Conservation (phyloP, 2,329 filamentous ascomycete species). For the Eurotiales sp. region DNA sequence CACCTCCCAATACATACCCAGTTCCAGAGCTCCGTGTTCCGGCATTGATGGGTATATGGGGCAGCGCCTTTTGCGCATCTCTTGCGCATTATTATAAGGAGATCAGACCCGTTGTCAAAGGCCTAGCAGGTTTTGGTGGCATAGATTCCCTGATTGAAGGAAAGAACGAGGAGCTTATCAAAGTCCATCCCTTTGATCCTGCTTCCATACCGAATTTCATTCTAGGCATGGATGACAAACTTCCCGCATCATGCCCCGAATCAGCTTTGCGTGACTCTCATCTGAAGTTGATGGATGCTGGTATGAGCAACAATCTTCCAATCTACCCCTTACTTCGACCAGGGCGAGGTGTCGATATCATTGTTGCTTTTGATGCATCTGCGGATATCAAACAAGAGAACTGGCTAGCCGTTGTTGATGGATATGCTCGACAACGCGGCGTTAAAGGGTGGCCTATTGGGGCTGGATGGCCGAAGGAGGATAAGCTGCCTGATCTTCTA, state of each 20-base stretch:
- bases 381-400: constrained; percentile 92
- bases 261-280: constrained; percentile 69
- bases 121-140: constrained; percentile 68
- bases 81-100: constrained; percentile 95
- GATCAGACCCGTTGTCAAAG: constrained; percentile 74
- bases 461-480: constrained; percentile 79
- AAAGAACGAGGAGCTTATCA: constrained; percentile 77
- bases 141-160: constrained; percentile 81
- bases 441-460: constrained; percentile 94
- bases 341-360: constrained; percentile 80
- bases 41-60: constrained; percentile 88
- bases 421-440: constrained; percentile 83
- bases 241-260: constrained; percentile 73
- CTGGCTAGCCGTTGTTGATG: constrained; percentile 89
- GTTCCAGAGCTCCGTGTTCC: constrained; percentile 82
- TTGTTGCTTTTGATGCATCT: constrained; percentile 91
- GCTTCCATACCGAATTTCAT: constrained; percentile 87
- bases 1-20: constrained; percentile 54
- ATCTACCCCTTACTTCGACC: constrained; percentile 91
- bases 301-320: constrained; percentile 97
- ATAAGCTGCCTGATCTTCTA: constrained; percentile 60
- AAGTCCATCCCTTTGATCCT: constrained; percentile 92
- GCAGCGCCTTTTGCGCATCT: constrained; percentile 92
- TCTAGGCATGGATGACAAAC: constrained; percentile 70
- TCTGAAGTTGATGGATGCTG: constrained; percentile 88